A percentile compares a stretch with the other conserved stretches of the same genome.
These are phyloP conservation scores for Sordaria brevicollis DNA, from an alignment of 495 filamentous ascomycete genomes.

Conservation along the genomic window DNA sequence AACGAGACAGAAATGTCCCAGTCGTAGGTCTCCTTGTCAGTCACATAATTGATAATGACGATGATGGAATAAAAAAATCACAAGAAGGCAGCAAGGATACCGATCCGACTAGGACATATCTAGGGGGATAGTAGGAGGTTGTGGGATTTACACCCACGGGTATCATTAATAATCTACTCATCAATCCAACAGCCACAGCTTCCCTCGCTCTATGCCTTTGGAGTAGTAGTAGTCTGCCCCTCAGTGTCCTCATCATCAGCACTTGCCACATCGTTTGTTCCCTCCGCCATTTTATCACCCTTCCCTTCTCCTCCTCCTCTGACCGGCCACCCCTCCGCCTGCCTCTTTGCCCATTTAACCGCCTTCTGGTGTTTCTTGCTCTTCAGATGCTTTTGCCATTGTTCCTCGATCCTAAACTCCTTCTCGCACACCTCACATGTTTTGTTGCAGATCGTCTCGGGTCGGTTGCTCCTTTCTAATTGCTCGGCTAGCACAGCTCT, in stretches of 20 bases:
- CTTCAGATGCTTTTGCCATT: slow-evolving; percentile 68
- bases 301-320: background rate
- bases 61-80: background rate
- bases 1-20: no score
- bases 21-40: no score
- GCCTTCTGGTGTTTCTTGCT: slow-evolving; percentile 47
- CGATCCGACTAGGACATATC: background rate
- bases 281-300: background rate
- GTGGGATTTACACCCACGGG: background rate
- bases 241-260: background rate
- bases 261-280: background rate
- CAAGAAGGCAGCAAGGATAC: background rate
- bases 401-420: slow-evolving; percentile 54
- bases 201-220: background rate
- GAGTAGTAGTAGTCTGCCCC: background rate
- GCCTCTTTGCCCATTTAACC: slow-evolving; percentile 12
- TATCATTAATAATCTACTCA: background rate
- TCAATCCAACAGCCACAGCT: background rate
- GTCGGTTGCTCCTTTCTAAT: slow-evolving; percentile 37
- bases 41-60: background rate
- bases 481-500: slow-evolving; percentile 43
- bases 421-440: slow-evolving; percentile 65
- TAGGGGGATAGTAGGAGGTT: background rate
- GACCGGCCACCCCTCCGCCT: slow-evolving; percentile 2
- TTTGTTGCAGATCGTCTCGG: slow-evolving; percentile 38